These are phyloP conservation scores for Cicer chorassanicum DNA, from an alignment of 306 rosid genomes.

Conservation along the genomic window DNA sequence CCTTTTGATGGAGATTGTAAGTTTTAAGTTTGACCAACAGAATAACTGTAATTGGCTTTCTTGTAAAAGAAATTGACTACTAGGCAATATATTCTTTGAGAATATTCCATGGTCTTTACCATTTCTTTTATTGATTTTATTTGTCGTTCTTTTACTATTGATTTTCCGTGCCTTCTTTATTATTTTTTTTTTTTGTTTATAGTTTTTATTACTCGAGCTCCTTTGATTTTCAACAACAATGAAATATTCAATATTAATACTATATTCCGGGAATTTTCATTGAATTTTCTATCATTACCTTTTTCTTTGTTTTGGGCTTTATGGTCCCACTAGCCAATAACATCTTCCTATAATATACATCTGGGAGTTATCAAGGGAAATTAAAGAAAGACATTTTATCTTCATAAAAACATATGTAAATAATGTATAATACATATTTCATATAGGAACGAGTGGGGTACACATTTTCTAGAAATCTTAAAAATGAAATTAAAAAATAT, in stretches of 20 bases:
- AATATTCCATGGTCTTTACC: neutral
- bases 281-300: neutral
- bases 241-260: neutral
- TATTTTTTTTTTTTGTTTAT: neutral
- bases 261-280: neutral
- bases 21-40: slow-evolving; percentile 28
- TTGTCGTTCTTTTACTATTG: neutral
- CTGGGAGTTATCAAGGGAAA: slow-evolving; percentile 39
- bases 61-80: slow-evolving; percentile 12
- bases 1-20: neutral
- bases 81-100: neutral
- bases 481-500: no score
- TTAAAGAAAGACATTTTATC: slow-evolving; percentile 26
- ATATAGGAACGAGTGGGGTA: no score
- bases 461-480: no score
- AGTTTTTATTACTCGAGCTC: neutral
- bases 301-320: neutral
- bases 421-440: no score
- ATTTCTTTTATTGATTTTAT: neutral
- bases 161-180: neutral
- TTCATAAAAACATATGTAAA: no score
- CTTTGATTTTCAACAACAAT: neutral
- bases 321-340: neutral
- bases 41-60: slow-evolving; percentile 32
- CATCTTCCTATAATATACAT: neutral